Evolutionary conservation across 345 rosid species (phyloP).

Genomic region (Citrus inodora): DNA sequence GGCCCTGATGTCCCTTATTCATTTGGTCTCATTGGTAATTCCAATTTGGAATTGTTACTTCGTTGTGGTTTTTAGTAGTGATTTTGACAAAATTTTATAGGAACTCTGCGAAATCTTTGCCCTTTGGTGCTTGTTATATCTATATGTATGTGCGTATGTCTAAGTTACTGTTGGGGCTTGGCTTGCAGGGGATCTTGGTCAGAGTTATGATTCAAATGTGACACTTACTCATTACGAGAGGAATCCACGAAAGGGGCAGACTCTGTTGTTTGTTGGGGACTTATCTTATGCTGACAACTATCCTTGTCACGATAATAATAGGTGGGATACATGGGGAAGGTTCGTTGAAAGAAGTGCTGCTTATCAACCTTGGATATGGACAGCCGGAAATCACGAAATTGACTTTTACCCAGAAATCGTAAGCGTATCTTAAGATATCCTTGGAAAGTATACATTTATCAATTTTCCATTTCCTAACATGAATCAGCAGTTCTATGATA

Average conservation of each 20-base stretch:
- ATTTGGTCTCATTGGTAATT: conserved; percentile 53
- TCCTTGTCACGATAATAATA: conserved; percentile 56
- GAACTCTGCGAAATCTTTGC: neutral
- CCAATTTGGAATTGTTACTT: neutral
- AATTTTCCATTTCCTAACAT: neutral
- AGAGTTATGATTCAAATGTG: conserved; percentile 75
- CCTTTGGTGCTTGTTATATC: neutral
- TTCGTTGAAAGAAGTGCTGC: conserved; percentile 81
- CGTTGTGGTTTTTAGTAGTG: neutral
- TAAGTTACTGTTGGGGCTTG: neutral
- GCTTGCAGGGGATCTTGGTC: conserved; percentile 90
- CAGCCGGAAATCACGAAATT: conserved; percentile 81
- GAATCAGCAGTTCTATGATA: neutral
- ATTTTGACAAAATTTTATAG: neutral
- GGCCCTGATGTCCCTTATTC: conserved; percentile 75
- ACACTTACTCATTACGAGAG: conserved; percentile 78
- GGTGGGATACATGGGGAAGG: conserved; percentile 97
- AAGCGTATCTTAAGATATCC: conserved; percentile 13
- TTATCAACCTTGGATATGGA: conserved; percentile 99
- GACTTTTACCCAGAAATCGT: conserved; percentile 73
- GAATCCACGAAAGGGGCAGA: conserved; percentile 60
- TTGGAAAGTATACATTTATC: neutral
- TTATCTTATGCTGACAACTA: conserved; percentile 84
- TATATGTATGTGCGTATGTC: neutral
- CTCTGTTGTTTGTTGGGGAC: conserved; percentile 78